Evolutionary conservation across 495 filamentous ascomycete genomes (phyloP).

Genomic region (Collariella sp.): DNA sequence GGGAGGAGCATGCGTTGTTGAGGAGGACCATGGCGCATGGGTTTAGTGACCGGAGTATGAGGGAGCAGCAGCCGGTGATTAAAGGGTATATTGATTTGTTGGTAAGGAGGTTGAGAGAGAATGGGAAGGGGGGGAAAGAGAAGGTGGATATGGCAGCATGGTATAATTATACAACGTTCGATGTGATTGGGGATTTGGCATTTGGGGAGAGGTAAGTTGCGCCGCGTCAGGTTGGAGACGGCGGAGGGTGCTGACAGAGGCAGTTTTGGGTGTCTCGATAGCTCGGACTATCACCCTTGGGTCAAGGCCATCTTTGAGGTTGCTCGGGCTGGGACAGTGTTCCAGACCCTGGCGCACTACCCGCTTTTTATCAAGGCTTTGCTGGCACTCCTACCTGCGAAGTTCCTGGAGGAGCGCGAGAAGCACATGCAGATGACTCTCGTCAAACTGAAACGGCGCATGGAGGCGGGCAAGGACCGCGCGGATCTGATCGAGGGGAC

Average conservation of each 20-base stretch:
- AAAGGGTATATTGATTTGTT: constrained; percentile 34
- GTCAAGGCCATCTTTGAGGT: constrained; percentile 30
- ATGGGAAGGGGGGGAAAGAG: background rate
- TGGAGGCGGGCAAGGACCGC: constrained; percentile 32
- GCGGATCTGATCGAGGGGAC: constrained; percentile 43
- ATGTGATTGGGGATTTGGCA: constrained; percentile 50
- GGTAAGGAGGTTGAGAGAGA: constrained; percentile 27
- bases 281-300: constrained; percentile 30
- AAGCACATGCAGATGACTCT: constrained; percentile 30
- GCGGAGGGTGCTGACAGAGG: background rate
- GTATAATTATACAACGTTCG: constrained; percentile 52
- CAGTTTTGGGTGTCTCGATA: constrained; percentile 43
- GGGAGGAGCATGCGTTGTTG: constrained; percentile 36
- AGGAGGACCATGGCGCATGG: constrained; percentile 42
- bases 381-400: constrained; percentile 18
- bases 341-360: constrained; percentile 27
- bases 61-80: constrained; percentile 36
- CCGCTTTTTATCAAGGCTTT: constrained; percentile 21
- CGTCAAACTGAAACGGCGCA: constrained; percentile 35
- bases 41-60: constrained; percentile 41
- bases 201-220: constrained; percentile 40
- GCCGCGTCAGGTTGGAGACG: background rate
- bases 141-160: constrained; percentile 35
- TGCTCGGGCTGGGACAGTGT: constrained; percentile 29
- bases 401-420: constrained; percentile 24